A percentile compares a stretch with the other conserved stretches of the same genome.
These are phyloP conservation scores for Naumovozyma dairenensis DNA, from an alignment of 805 yeast genomes.

Conservation along the genomic window DNA sequence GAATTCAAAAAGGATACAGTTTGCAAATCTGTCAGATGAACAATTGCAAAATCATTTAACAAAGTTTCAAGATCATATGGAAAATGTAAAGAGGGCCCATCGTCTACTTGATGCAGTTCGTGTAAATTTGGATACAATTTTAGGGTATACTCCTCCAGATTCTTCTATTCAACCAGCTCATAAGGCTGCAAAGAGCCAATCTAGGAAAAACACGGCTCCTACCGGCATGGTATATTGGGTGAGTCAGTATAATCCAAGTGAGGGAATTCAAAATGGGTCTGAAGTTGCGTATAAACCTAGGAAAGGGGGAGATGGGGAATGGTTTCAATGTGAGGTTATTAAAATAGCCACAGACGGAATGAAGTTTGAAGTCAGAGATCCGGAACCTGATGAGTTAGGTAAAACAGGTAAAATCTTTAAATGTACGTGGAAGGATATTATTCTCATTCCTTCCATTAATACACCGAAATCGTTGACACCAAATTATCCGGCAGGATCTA, in stretches of 20 bases:
- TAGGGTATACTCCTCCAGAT: slow-evolving; percentile 18
- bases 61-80: slow-evolving; percentile 41
- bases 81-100: slow-evolving; percentile 46
- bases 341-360: slow-evolving; percentile 66
- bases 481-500: slow-evolving; percentile 63
- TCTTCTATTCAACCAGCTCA: no score
- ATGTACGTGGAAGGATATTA: slow-evolving; percentile 71
- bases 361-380: slow-evolving; percentile 85
- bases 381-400: slow-evolving; percentile 91
- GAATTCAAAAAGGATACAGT: slow-evolving; percentile 22
- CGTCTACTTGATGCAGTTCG: slow-evolving; percentile 34
- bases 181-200: background rate
- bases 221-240: slow-evolving; percentile 39
- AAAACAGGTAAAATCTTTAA: slow-evolving; percentile 81
- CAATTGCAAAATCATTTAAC: slow-evolving; percentile 35
- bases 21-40: slow-evolving; percentile 28
- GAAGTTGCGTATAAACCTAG: slow-evolving; percentile 82
- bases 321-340: slow-evolving; percentile 92
- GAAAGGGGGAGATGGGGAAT: slow-evolving; percentile 61
- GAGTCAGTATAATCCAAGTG: slow-evolving; percentile 51
- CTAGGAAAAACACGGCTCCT: slow-evolving; percentile 19
- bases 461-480: slow-evolving; percentile 28
- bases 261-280: slow-evolving; percentile 52
- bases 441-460: slow-evolving; percentile 53
- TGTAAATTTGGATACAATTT: slow-evolving; percentile 39